These are phyloP conservation scores for Alternaria postmessia DNA, from an alignment of 2,329 filamentous ascomycete species.

Conservation along the genomic window DNA sequence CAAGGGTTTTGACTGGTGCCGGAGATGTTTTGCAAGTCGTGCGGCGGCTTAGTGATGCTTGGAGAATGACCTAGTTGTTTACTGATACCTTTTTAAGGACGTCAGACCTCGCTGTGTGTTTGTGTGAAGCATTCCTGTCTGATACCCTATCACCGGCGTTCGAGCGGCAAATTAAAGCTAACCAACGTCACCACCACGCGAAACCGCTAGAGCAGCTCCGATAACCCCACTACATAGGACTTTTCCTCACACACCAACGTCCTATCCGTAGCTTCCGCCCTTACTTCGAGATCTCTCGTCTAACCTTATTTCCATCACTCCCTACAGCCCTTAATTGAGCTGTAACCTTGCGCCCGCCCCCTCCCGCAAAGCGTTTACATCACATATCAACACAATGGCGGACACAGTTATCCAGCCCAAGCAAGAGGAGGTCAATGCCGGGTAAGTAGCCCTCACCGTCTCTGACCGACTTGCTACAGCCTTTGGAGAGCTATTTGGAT, in stretches of 20 bases:
- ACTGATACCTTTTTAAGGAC: slow-evolving; percentile 29
- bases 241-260: slow-evolving; percentile 41
- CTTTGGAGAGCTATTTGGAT: not conserved
- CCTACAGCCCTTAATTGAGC: slow-evolving; percentile 33
- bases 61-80: slow-evolving; percentile 36
- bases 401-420: slow-evolving; percentile 59
- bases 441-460: slow-evolving; percentile 48
- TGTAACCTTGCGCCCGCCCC: slow-evolving; percentile 29
- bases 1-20: slow-evolving; percentile 32
- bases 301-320: slow-evolving; percentile 14
- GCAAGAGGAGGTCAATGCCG: slow-evolving; percentile 54
- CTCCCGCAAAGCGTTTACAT: slow-evolving; percentile 30
- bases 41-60: slow-evolving; percentile 47
- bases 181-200: slow-evolving; percentile 44
- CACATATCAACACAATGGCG: slow-evolving; percentile 49
- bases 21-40: slow-evolving; percentile 45
- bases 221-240: slow-evolving; percentile 48
- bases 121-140: slow-evolving; percentile 27
- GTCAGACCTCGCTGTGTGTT: slow-evolving; percentile 24
- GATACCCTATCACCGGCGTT: slow-evolving; percentile 31
- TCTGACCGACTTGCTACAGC: not conserved
- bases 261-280: slow-evolving; percentile 38
- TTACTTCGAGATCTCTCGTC: slow-evolving; percentile 20
- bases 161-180: slow-evolving; percentile 28
- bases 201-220: slow-evolving; percentile 34